Conservation (phyloP, 1,139 yeast species). For the Chernovozyma sophiae-reginae region DNA sequence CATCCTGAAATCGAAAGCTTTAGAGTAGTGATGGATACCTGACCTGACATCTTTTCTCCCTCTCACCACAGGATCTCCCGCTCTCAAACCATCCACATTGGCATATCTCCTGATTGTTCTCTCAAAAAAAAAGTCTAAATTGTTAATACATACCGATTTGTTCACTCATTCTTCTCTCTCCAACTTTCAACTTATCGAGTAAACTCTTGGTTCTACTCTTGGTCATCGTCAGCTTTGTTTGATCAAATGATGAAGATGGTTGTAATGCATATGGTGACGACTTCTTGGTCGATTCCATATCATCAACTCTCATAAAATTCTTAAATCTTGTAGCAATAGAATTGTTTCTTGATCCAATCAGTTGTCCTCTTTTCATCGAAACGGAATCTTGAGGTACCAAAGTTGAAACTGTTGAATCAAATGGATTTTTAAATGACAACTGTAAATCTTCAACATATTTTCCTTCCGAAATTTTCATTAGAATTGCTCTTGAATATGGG, state of each 20-base stretch:
- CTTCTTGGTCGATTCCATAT: slow-evolving; percentile 2
- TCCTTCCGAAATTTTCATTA: background rate
- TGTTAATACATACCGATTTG: slow-evolving; percentile 38
- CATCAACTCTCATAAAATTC: slow-evolving; percentile 6
- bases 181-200: slow-evolving; percentile 12
- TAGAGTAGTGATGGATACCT: too few species aligned
- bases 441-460: slow-evolving; percentile 1
- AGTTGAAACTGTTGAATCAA: slow-evolving; percentile 6
- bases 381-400: slow-evolving; percentile 5
- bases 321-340: slow-evolving; percentile 14
- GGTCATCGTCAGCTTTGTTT: slow-evolving; percentile 37
- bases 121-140: background rate
- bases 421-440: slow-evolving; percentile 9
- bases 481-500: slow-evolving; percentile 1
- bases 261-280: slow-evolving; percentile 4
- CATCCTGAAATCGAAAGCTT: too few species aligned
- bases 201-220: slow-evolving; percentile 17
- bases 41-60: too few species aligned
- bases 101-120: too few species aligned
- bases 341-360: slow-evolving; percentile 11
- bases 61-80: too few species aligned
- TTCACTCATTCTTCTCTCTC: slow-evolving; percentile 24
- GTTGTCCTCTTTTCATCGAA: background rate
- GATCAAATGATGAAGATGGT: slow-evolving; percentile 24
- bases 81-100: too few species aligned